Base-by-base conservation (phyloP, 169 alveolate species). In the Eimeria falciformis region DNA sequence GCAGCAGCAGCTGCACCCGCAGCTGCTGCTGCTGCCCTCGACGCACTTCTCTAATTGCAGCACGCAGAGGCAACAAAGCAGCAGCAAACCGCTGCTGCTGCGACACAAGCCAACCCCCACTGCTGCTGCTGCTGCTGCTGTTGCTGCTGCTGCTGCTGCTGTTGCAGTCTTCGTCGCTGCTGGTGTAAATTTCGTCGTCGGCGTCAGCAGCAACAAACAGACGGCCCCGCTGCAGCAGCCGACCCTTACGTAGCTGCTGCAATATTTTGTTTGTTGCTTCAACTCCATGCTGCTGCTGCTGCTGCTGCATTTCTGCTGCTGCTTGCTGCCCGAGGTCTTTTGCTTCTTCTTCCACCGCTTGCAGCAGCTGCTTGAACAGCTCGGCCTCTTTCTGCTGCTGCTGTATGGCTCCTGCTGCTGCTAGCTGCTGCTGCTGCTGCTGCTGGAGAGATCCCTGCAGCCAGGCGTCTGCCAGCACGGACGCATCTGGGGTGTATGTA, bases 21-120 rank as follows among this genome's bases (percentile, higher is more conserved):
- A 58, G 71, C 71, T 58, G 71, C 71, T 58, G 71, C 84, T 45
- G 84, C 84, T 73, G 84, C 84, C 45, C 65, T 18, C 84, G 62
- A 4, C 84, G 17, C 27, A 43, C 40, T 62, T 73, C 65, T 46
- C 84, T 40, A 45, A 73, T 5, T 7, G 84, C 84, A 40, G 84
- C 84, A 21, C 84, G 84, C 84, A 73, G 84, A 3, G 84, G 84
- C 84, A 73, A 40, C 84, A 73, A 18, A 4, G 84, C 65, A 43
- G 84, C 84, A 43, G 84, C 84, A 73, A 73, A 73, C 21, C 84
- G 62, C 55, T 73, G 84, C 84, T 73, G 84, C 84, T 73, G 84
- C 84, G 37, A 62, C 84, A 68, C 55, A 21, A 68, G 53, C 58
- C 58, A 50, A 50, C 58, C 58, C 58, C 58, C 58, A 7, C 14